Evolutionary conservation across 2,329 filamentous ascomycete genomes (phyloP).

Genomic region (Arthroderma sp.): DNA sequence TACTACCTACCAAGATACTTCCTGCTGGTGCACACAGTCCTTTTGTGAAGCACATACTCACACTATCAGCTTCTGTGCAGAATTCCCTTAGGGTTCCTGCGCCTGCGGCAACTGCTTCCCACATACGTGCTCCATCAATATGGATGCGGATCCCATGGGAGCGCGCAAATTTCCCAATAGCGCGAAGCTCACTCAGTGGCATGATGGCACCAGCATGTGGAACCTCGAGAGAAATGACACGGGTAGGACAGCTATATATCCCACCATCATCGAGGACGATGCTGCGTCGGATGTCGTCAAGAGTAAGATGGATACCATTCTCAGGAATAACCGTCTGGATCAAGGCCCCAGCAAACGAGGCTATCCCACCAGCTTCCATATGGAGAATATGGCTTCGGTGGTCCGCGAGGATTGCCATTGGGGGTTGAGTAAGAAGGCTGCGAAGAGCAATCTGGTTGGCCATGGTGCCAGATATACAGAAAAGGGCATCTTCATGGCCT

Average conservation of each 20-base stretch:
- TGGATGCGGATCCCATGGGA: conserved; percentile 16
- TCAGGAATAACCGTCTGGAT: conserved; percentile 16
- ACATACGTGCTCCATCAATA: conserved; percentile 20
- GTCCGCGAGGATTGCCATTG: not conserved
- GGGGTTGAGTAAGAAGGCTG: not conserved
- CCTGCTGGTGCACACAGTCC: conserved; percentile 22
- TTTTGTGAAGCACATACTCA: conserved; percentile 20
- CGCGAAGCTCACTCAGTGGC: conserved; percentile 15
- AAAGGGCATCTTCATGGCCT: not conserved
- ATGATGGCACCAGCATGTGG: conserved; percentile 17
- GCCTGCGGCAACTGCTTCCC: conserved; percentile 17
- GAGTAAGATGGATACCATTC: conserved; percentile 22
- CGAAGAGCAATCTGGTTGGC: not conserved
- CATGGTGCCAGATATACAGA: not conserved
- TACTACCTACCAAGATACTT: conserved; percentile 17
- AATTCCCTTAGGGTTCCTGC: conserved; percentile 16
- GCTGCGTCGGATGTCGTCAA: conserved; percentile 20
- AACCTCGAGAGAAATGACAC: conserved; percentile 18
- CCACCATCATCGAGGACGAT: conserved; percentile 15
- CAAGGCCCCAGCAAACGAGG: conserved; percentile 20
- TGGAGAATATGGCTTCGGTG: not conserved
- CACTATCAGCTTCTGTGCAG: conserved; percentile 18
- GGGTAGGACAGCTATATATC: conserved; percentile 19
- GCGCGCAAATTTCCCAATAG: conserved; percentile 17
- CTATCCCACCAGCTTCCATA: conserved; percentile 9